Conservation (phyloP, 2,329 filamentous ascomycete species). For the Neopestalotiopsis clavispora region DNA sequence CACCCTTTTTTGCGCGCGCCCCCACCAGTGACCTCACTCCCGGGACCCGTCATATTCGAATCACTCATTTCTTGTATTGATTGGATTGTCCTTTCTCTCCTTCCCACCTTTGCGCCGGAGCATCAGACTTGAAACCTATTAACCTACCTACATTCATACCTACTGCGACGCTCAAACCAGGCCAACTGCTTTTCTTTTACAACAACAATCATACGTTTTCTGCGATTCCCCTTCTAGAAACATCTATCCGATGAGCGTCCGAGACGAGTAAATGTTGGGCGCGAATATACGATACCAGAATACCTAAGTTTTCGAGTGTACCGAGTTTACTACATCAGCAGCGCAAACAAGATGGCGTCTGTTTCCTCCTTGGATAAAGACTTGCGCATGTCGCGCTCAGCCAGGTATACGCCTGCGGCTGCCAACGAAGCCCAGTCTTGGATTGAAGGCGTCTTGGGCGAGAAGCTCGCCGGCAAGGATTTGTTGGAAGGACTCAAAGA, state of each 20-base stretch:
- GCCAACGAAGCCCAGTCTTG: constrained; percentile 84
- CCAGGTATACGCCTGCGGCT: constrained; percentile 89
- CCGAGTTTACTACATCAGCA: not conserved
- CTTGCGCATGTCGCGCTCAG: constrained; percentile 88
- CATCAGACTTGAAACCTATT: not conserved
- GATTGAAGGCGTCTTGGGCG: constrained; percentile 83
- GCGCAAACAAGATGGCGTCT: constrained; percentile 73
- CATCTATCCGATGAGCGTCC: not conserved
- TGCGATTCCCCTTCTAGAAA: not conserved
- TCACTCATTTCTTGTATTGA: constrained; percentile 9
- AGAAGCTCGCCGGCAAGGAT: constrained; percentile 74
- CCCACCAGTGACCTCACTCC: constrained; percentile 16
- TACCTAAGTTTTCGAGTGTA: not conserved
- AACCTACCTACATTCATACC: not conserved
- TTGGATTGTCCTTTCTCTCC: constrained; percentile 12
- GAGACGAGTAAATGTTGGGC: not conserved
- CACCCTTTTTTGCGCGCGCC: not conserved
- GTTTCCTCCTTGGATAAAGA: constrained; percentile 94
- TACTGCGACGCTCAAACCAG: not conserved
- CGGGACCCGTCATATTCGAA: not conserved
- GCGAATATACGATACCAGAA: constrained; percentile 10
- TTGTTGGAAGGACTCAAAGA: constrained; percentile 87
- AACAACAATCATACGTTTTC: not conserved
- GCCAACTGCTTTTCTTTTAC: not conserved
- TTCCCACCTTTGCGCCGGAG: constrained; percentile 10